These are phyloP conservation scores for Cyclotella choctawhatcheeana DNA, from an alignment of 108 stramenopile genomes.

Conservation along the genomic window DNA sequence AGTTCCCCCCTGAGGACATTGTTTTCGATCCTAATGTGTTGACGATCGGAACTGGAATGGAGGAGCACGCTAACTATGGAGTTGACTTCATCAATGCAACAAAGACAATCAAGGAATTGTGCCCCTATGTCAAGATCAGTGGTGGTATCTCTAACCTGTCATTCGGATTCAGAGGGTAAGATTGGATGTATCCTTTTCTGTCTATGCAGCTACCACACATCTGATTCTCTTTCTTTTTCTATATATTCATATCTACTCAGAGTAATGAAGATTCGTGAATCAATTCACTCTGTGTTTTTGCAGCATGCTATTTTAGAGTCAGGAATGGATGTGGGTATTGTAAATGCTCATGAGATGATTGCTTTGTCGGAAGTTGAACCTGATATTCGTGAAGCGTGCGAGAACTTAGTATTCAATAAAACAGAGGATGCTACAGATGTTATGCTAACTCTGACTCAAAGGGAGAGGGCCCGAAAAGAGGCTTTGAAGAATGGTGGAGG, in stretches of 20 bases:
- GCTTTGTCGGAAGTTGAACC: slow-evolving; percentile 84
- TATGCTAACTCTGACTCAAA: slow-evolving; percentile 89
- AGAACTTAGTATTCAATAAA: slow-evolving; percentile 90
- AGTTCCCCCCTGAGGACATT: slow-evolving; percentile 99
- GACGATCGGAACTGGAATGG: slow-evolving; percentile 98
- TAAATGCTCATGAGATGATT: slow-evolving; percentile 96
- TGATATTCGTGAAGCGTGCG: slow-evolving; percentile 81
- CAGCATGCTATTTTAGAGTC: slow-evolving; percentile 92
- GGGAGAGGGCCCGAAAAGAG: slow-evolving; percentile 87
- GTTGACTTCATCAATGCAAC: slow-evolving; percentile 98
- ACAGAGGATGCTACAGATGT: slow-evolving; percentile 91
- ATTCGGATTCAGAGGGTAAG: slow-evolving; percentile 96
- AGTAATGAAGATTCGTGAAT: slow-evolving; percentile 96
- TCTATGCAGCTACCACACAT: no score
- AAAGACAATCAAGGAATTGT: slow-evolving; percentile 94
- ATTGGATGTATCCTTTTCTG: background rate
- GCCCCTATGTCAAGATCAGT: slow-evolving; percentile 96
- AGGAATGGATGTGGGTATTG: slow-evolving; percentile 99
- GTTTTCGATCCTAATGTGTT: slow-evolving; percentile 99
- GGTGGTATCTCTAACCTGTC: slow-evolving; percentile 99
- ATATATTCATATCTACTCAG: background rate
- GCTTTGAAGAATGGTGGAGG: slow-evolving; percentile 82
- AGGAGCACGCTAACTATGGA: slow-evolving; percentile 97
- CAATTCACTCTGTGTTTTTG: slow-evolving; percentile 98
- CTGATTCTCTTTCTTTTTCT: background rate